Evolutionary conservation across 768 basidiomycete species (phyloP).

Genomic region (Podaxis mareebaensis): DNA sequence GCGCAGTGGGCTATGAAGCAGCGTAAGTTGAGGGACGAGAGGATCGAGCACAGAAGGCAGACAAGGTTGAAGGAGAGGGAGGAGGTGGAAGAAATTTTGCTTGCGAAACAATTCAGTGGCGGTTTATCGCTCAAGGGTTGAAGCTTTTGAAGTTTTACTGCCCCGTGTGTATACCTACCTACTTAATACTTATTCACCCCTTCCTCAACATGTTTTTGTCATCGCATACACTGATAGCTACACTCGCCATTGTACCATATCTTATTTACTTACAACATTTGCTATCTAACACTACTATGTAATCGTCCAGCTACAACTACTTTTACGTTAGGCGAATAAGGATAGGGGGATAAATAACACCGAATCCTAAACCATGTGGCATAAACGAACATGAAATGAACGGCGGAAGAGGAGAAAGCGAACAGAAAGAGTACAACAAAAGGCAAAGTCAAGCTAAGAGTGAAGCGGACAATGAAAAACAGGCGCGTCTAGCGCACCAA

Average conservation of each 20-base stretch:
- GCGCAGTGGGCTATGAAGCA: constrained; percentile 51
- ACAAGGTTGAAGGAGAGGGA: constrained; percentile 35
- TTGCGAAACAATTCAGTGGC: constrained; percentile 2
- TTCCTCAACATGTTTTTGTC: background rate
- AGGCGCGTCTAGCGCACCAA: constrained; percentile 1
- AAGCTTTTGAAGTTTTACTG: background rate
- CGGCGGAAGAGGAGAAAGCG: background rate
- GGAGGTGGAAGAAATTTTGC: constrained; percentile 24
- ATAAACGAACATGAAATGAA: background rate
- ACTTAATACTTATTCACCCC: background rate
- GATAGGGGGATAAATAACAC: constrained; percentile 13
- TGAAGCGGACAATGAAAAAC: background rate
- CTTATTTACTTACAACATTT: constrained; percentile 4
- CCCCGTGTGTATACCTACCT: background rate
- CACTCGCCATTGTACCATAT: background rate
- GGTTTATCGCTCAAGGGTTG: constrained; percentile 8
- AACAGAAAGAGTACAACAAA: background rate
- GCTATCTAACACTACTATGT: constrained; percentile 1
- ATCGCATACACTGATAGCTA: background rate
- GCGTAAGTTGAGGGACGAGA: constrained; percentile 42
- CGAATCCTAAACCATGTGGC: background rate
- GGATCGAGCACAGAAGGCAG: constrained; percentile 36
- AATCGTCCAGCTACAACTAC: background rate
- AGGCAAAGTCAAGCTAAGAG: background rate
- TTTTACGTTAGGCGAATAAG: constrained; percentile 12